phyloP scores from a whole-genome alignment of 495 filamentous ascomycete species.

The Daldinia concentrica region DNA sequence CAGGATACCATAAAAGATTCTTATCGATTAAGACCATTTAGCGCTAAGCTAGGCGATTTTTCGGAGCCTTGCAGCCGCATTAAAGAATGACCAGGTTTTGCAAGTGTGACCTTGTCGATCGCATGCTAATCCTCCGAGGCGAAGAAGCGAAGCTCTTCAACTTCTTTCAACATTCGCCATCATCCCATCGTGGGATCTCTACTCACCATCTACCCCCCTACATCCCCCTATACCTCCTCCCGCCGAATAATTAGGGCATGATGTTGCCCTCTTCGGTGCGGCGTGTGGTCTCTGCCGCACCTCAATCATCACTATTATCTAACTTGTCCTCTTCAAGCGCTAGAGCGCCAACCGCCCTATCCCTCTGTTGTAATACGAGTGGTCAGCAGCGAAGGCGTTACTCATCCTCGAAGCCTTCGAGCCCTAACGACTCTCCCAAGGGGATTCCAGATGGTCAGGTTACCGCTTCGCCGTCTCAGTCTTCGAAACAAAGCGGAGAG shows the following conservation, averaged over 20 bases:
- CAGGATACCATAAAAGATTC: too few species aligned
- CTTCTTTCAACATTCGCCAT: slow-evolving; percentile 22
- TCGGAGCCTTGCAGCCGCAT: slow-evolving; percentile 29
- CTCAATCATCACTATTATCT: slow-evolving; percentile 53
- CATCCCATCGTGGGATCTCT: slow-evolving; percentile 26
- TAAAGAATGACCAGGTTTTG: slow-evolving; percentile 16
- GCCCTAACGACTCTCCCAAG: slow-evolving; percentile 60
- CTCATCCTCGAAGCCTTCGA: slow-evolving; percentile 68
- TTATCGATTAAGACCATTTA: too few species aligned
- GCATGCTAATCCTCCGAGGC: slow-evolving; percentile 22
- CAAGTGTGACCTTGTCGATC: slow-evolving; percentile 14
- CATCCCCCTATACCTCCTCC: slow-evolving; percentile 20
- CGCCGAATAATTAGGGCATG: slow-evolving; percentile 39
- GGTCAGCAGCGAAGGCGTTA: slow-evolving; percentile 57
- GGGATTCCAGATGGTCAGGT: slow-evolving; percentile 55
- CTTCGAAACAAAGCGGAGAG: slow-evolving; percentile 53
- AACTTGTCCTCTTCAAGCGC: slow-evolving; percentile 49
- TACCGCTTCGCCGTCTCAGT: slow-evolving; percentile 50
- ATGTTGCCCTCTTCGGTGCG: slow-evolving; percentile 64
- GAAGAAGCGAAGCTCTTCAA: slow-evolving; percentile 5
- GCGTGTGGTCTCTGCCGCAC: slow-evolving; percentile 55
- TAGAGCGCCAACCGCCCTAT: slow-evolving; percentile 48
- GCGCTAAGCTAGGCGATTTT: background rate
- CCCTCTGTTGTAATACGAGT: slow-evolving; percentile 51
- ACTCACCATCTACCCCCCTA: background rate